Evolutionary conservation across 257 asterid species (phyloP).

Genomic region (Echites panduratus): DNA sequence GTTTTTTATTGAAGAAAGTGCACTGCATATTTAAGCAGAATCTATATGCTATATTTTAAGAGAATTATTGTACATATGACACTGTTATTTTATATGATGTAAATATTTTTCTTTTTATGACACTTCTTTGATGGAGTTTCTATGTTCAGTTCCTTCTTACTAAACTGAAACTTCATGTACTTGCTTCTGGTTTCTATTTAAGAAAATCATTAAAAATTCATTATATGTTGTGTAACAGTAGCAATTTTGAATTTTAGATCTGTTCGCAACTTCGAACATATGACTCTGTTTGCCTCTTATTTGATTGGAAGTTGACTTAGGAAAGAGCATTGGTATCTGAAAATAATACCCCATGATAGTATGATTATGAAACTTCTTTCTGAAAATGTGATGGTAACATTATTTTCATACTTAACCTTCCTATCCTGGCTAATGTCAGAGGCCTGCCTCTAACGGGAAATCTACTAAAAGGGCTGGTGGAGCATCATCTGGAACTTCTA

Average conservation of each 20-base stretch:
- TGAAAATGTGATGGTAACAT: background rate
- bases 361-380: background rate
- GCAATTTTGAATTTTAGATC: background rate
- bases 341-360: background rate
- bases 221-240: background rate
- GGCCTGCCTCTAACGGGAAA: conserved; percentile 56
- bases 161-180: too few species aligned
- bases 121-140: too few species aligned
- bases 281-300: too few species aligned
- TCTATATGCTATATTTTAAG: too few species aligned
- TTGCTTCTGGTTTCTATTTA: background rate
- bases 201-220: background rate
- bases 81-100: too few species aligned
- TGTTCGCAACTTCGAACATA: too few species aligned
- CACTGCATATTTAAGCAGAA: background rate
- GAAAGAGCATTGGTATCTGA: background rate
- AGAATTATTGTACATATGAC: too few species aligned
- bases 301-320: too few species aligned
- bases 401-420: background rate
- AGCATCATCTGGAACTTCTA: conserved; percentile 44
- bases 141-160: too few species aligned
- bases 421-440: conserved; percentile 35
- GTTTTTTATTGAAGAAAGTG: too few species aligned
- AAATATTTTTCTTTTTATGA: too few species aligned
- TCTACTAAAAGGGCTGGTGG: conserved; percentile 47